phyloP scores from a whole-genome alignment of 192 early-diverging fungal species.

The Backusella luteola region DNA sequence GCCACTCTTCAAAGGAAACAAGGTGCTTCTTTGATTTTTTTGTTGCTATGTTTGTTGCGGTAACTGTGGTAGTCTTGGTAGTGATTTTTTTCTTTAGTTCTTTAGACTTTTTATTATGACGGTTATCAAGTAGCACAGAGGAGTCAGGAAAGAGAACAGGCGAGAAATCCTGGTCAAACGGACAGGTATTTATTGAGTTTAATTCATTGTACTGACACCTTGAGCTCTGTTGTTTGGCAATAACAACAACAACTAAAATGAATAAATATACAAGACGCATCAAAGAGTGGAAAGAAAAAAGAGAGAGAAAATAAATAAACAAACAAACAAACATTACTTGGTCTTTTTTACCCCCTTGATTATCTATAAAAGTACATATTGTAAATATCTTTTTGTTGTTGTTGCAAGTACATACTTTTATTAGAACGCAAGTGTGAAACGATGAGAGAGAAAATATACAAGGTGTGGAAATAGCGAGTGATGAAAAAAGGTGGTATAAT shows the following conservation, averaged over 20 bases:
- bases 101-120: background rate
- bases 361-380: background rate
- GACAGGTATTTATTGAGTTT: background rate
- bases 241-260: background rate
- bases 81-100: background rate
- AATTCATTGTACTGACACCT: background rate
- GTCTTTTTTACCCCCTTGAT: background rate
- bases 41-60: background rate
- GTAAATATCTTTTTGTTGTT: background rate
- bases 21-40: background rate
- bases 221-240: background rate
- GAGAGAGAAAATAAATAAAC: background rate
- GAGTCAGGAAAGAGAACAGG: background rate
- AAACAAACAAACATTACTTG: background rate
- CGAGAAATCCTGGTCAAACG: background rate
- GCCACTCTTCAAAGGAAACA: slow-evolving; percentile 40
- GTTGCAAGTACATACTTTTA: background rate
- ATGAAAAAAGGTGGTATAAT: background rate
- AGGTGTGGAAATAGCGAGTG: background rate
- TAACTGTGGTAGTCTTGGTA: background rate
- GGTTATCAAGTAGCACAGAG: background rate
- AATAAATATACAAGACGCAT: background rate
- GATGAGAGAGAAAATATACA: background rate
- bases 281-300: background rate
- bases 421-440: background rate